A percentile compares a stretch with the other conserved stretches of the same genome.
phyloP scores from a whole-genome alignment of 768 basidiomycete genomes.

The Mycena albidolilacea region DNA sequence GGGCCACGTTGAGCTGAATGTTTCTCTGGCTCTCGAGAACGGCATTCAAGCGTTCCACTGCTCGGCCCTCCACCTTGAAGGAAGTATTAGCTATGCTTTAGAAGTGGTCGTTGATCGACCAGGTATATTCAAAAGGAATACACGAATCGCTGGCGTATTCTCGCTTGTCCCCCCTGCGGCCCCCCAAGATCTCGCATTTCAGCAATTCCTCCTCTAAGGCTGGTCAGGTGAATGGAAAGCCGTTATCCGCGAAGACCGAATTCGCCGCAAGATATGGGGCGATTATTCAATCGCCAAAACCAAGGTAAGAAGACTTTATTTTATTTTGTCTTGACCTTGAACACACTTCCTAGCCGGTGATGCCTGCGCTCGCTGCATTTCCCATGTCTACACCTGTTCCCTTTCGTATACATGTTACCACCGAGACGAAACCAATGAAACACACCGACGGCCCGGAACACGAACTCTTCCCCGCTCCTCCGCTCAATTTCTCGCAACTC shows the following conservation, averaged over 20 bases:
- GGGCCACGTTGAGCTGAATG: slow-evolving; percentile 25
- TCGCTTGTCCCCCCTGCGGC: slow-evolving; percentile 20
- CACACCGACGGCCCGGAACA: slow-evolving; percentile 15
- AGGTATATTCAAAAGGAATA: slow-evolving; percentile 24
- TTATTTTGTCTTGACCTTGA: neutral
- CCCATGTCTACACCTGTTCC: slow-evolving; percentile 27
- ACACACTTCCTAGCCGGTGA: slow-evolving; percentile 9
- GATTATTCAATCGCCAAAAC: slow-evolving; percentile 26
- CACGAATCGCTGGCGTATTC: slow-evolving; percentile 17
- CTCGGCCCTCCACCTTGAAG: slow-evolving; percentile 1
- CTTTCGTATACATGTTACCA: slow-evolving; percentile 23
- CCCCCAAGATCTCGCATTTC: slow-evolving; percentile 1
- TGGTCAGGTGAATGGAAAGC: slow-evolving; percentile 26
- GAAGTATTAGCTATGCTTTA: slow-evolving; percentile 23
- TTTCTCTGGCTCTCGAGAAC: slow-evolving; percentile 13
- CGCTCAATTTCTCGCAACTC: slow-evolving; percentile 17
- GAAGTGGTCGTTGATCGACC: slow-evolving; percentile 27
- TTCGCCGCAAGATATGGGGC: slow-evolving; percentile 26
- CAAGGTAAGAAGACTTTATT: slow-evolving; percentile 6
- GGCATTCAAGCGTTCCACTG: slow-evolving; percentile 30
- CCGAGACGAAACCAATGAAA: slow-evolving; percentile 27
- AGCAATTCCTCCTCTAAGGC: slow-evolving; percentile 11
- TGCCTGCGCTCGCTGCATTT: slow-evolving; percentile 23
- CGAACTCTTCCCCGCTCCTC: slow-evolving; percentile 27
- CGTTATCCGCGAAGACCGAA: slow-evolving; percentile 17